Conservation (phyloP, 139 green algal genomes). For the Coelastrella sp. region DNA sequence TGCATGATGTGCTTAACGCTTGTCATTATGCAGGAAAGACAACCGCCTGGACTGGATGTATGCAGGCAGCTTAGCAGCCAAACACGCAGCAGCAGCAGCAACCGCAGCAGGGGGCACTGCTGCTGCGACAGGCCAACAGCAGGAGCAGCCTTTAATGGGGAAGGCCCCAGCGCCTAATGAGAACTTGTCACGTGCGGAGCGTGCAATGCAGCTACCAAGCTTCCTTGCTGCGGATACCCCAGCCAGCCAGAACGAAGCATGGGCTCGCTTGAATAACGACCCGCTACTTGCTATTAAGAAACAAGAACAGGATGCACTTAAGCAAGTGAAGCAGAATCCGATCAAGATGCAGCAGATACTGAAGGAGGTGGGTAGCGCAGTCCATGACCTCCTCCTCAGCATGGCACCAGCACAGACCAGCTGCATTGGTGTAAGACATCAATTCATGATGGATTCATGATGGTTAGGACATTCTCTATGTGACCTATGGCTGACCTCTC, state of each 20-base stretch:
- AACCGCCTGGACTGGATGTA: conserved; percentile 98
- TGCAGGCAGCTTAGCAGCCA: conserved; percentile 78
- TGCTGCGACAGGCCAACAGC: conserved; percentile 70
- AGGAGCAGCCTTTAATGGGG: conserved; percentile 70
- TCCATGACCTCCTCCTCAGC: too few relatives aligned
- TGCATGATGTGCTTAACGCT: neutral
- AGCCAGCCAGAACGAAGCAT: conserved; percentile 84
- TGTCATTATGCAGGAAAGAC: conserved; percentile 47
- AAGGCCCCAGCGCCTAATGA: conserved; percentile 39
- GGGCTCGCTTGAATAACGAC: conserved; percentile 91
- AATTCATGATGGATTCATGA: too few relatives aligned
- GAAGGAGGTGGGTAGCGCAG: conserved; percentile 60
- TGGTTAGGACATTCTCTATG: too few relatives aligned
- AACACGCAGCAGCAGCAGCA: conserved; percentile 55
- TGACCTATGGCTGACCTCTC: neutral
- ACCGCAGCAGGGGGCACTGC: neutral
- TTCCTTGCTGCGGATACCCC: conserved; percentile 76
- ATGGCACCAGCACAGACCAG: too few relatives aligned
- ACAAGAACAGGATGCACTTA: conserved; percentile 77
- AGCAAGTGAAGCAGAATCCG: conserved; percentile 77
- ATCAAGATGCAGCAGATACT: conserved; percentile 76
- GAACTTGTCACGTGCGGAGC: conserved; percentile 47
- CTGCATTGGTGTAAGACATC: too few relatives aligned
- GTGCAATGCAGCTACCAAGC: conserved; percentile 63
- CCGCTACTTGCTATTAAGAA: conserved; percentile 91